Evolutionary conservation across 2,329 filamentous ascomycete species (phyloP), one percentile per base, ranked within the genome.

Genomic region (Aspergillus fijiensis): DNA sequence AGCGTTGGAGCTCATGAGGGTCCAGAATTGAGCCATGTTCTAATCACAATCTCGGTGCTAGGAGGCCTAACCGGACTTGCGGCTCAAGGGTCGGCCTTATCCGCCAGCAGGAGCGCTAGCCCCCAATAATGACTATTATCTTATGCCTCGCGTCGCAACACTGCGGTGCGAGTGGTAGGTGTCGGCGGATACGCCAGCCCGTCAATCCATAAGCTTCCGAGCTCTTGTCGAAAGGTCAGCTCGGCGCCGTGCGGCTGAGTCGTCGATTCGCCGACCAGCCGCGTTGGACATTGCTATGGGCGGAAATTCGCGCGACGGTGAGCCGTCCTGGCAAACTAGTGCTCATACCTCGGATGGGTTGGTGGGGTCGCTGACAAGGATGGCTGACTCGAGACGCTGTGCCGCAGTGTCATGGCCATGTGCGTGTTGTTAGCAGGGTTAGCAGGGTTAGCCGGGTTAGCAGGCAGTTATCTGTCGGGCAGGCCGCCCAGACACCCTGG

Each of bases 391-490:
- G 55, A 52, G 58, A 51, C 55, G 9, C 55, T 58, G 55, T 59
- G 55, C 49, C 52, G 59, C 47, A 16, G 55, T 58, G 60, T 59
- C 55, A 58, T n/a, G 29, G 42, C 50, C 58, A 60, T 58, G 55
- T 60, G 60, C 54, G 23, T n/a, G 14, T 45, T 59, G 33, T 16
- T 35, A 16, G 11, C 33, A 29, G 27, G 27, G 33, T 16, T 35
- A 16, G 11, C 33, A 29, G 27, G 27, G 33, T 35, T 35, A 16
- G 11, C 33, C 9, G 27, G 27, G 33, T 35, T 35, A 35, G 11
- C 12, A 35, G 33, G 23, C 42, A 47, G 53, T 55, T 55, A 56
- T 48, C 52, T 56, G 52, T 50, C 49, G 25, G 39, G 23, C 58
- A 49, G 27, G 39, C 58, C 55, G 54, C 54, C 58, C 52, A 45